Percentiles rank a stretch among this genome's conserved stretches.
phyloP scores from a whole-genome alignment of 257 asterid species.

The Solanum virginianum region DNA sequence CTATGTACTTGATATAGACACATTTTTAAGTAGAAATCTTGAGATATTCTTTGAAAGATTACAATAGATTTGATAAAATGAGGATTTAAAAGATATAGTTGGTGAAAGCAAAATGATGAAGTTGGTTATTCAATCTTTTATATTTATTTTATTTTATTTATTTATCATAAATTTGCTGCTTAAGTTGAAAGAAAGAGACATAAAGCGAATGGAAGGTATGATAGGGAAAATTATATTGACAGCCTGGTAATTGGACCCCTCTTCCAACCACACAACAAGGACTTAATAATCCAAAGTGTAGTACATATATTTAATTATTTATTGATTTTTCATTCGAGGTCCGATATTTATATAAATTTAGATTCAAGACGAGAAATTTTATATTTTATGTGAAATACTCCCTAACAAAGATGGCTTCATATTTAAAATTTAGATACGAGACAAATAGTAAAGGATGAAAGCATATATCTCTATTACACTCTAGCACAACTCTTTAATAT shows the following conservation, averaged over 20 bases:
- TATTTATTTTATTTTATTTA: neutral
- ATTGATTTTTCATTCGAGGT: neutral
- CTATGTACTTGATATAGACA: neutral
- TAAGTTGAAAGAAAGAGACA: constrained; percentile 52
- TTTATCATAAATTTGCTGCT: constrained; percentile 27
- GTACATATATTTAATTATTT: neutral
- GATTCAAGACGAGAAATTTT: neutral
- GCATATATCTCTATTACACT: neutral
- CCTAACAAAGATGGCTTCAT: neutral
- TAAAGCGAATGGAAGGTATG: constrained; percentile 31
- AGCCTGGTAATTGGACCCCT: constrained; percentile 46
- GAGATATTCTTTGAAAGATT: neutral
- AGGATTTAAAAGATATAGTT: constrained; percentile 13
- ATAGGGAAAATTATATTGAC: constrained; percentile 21
- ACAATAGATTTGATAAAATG: neutral
- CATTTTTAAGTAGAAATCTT: neutral
- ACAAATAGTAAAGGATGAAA: too few relatives aligned
- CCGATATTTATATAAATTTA: neutral
- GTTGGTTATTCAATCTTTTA: neutral
- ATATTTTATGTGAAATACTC: neutral
- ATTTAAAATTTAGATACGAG: too few relatives aligned
- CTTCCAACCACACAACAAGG: constrained; percentile 12
- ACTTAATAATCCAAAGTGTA: neutral
- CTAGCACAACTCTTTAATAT: neutral
- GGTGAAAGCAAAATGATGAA: constrained; percentile 32